Base-by-base conservation (phyloP, 2,329 filamentous ascomycete species). In the Colletotrichum paranaense region DNA sequence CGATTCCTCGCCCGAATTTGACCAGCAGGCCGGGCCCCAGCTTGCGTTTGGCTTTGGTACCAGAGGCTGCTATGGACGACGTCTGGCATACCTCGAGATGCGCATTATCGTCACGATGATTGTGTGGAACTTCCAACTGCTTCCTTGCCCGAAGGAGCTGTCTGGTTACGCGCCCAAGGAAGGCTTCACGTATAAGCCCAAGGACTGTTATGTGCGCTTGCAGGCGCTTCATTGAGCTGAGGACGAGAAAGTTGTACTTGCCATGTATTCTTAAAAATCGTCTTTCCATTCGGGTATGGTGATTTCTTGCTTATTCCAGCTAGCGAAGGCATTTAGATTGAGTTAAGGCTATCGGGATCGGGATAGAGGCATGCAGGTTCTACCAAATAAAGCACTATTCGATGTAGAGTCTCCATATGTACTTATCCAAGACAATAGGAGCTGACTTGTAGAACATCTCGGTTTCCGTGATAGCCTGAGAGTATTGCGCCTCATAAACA, bases 21-120 rank as follows among this genome's bases (percentile, higher is more conserved):
- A 82, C 57, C 63, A 78, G 0, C 70, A 76, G 55, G 81, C 83
- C 1, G 83, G 83, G 0, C 83, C 82, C 0, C 77, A 67, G 6
- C 74, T 83, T 49, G 75, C 79, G 0, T 86, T 85, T 74, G 81
- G 82, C 0, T 52, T 78, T 5, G 84, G 84, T 0, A 77, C 79
- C 6, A 74, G 84, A 4, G 80, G 80, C 3, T 86, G 84, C 66
- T 85, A 80, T 60, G 84, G 84, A 0, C 79, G 78, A 68, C 79
- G 76, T 69, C 72, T 85, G 69, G 84, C 81, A 0, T 77, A 82
- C 52, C 38, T 83, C 56, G 76, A 82, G 73, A 57, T 85, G 72
- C 78, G 78, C 42, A 79, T 82, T 19, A 72, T 81, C 56, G 76
- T 82, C 26, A 80, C 79, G 11, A 68, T 84, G 62, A 74, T 84